Percentiles rank a stretch among this genome's conserved stretches.
These are phyloP conservation scores for Saccharomycopsis fibuligera DNA, from an alignment of 805 yeast genomes.

Conservation along the genomic window DNA sequence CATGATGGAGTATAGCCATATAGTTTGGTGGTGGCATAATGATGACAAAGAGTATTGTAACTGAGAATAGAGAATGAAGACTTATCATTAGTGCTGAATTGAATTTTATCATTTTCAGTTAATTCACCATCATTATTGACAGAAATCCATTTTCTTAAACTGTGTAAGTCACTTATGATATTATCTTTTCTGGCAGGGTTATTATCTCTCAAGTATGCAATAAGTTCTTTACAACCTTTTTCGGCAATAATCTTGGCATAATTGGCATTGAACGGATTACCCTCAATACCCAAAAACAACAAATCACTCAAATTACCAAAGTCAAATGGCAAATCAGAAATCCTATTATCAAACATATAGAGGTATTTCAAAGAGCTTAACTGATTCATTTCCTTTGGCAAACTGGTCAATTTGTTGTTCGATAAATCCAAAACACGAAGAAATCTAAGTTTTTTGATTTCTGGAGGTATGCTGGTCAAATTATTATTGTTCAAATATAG, in stretches of 20 bases:
- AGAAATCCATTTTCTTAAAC: slow-evolving; percentile 66
- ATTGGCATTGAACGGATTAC: slow-evolving; percentile 72
- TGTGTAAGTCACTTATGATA: slow-evolving; percentile 6
- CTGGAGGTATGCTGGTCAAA: slow-evolving; percentile 57
- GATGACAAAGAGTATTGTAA: slow-evolving; percentile 91
- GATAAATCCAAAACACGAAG: slow-evolving; percentile 83
- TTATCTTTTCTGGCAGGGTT: slow-evolving; percentile 51
- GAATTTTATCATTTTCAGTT: slow-evolving; percentile 27
- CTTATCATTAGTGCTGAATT: slow-evolving; percentile 27
- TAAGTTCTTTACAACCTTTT: slow-evolving; percentile 78
- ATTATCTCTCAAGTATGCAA: slow-evolving; percentile 74
- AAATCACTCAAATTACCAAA: slow-evolving; percentile 81
- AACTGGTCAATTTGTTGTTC: slow-evolving; percentile 57
- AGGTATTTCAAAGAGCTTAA: slow-evolving; percentile 74
- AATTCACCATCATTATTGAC: slow-evolving; percentile 73
- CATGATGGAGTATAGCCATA: slow-evolving; percentile 94
- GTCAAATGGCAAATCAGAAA: slow-evolving; percentile 70
- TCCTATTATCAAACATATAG: slow-evolving; percentile 81
- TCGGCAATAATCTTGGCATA: slow-evolving; percentile 64
- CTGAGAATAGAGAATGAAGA: slow-evolving; percentile 69
- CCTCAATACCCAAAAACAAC: slow-evolving; percentile 87
- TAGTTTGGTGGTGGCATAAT: slow-evolving; percentile 87
- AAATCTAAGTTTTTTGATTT: slow-evolving; percentile 61
- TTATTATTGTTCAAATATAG: slow-evolving; percentile 84
- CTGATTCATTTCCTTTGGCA: slow-evolving; percentile 84